Evolutionary conservation across 208 protist species (phyloP).

Genomic region (Strigomonas culicis): DNA sequence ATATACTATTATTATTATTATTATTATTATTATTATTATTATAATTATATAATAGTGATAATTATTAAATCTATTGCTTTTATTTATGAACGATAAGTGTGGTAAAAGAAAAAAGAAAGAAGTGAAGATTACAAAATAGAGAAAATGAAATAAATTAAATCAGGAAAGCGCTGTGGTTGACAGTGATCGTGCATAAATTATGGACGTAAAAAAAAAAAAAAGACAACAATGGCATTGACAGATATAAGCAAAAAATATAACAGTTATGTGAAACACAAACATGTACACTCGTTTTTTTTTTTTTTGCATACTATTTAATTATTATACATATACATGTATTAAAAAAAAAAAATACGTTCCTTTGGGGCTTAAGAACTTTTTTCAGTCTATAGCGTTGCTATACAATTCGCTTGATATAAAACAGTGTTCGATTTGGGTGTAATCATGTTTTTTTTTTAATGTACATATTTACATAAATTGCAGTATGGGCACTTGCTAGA

Average conservation of each 20-base stretch:
- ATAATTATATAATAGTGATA: too few species aligned
- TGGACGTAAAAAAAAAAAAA: conserved; percentile 6
- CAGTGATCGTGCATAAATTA: not conserved
- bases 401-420: too few species aligned
- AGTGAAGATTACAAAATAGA: not conserved
- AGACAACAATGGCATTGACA: not conserved
- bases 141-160: not conserved
- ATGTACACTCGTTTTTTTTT: conserved; percentile 14
- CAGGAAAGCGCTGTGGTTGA: not conserved
- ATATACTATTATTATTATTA: not conserved
- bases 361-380: too few species aligned
- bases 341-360: conserved; percentile 4
- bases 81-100: not conserved
- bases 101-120: not conserved
- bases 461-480: too few species aligned
- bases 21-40: too few species aligned
- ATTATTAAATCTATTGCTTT: too few species aligned
- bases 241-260: conserved; percentile 10
- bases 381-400: too few species aligned
- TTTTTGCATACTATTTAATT: conserved; percentile 8
- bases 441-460: too few species aligned
- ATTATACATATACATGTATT: not conserved
- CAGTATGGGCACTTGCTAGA: too few species aligned
- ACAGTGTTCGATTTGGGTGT: too few species aligned
- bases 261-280: not conserved